Evolutionary conservation across 2,329 filamentous ascomycete species (phyloP).

Genomic region (Colletotrichum sp.): DNA sequence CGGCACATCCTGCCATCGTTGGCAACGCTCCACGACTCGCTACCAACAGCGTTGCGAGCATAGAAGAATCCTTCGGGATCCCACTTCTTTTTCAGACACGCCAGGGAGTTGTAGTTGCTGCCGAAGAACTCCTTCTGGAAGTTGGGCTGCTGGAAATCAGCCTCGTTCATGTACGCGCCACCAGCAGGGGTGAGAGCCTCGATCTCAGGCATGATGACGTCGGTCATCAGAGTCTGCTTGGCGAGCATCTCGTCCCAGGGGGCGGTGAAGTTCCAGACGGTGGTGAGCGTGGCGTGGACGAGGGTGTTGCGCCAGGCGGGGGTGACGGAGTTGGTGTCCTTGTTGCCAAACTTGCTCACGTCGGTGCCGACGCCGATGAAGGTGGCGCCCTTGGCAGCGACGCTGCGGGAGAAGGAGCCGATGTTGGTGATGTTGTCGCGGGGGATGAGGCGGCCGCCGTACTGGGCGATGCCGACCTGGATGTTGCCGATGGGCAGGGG

Average conservation of each 20-base stretch:
- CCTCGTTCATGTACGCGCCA: slow-evolving; percentile 58
- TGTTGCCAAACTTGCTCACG: slow-evolving; percentile 28
- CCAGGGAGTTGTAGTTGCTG: slow-evolving; percentile 45
- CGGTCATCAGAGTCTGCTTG: slow-evolving; percentile 28
- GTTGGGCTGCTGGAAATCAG: slow-evolving; percentile 51
- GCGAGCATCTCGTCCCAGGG: slow-evolving; percentile 33
- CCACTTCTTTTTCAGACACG: slow-evolving; percentile 53
- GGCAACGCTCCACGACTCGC: slow-evolving; percentile 49
- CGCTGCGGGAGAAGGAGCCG: slow-evolving; percentile 18
- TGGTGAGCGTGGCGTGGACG: slow-evolving; percentile 31
- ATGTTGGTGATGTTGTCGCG: slow-evolving; percentile 23
- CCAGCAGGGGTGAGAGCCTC: slow-evolving; percentile 37
- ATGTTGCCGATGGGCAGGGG: slow-evolving; percentile 44
- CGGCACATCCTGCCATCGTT: slow-evolving; percentile 23
- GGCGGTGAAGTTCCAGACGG: slow-evolving; percentile 30
- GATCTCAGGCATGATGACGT: slow-evolving; percentile 19
- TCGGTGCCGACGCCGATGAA: slow-evolving; percentile 33
- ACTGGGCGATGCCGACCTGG: slow-evolving; percentile 50
- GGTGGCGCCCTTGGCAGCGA: slow-evolving; percentile 24
- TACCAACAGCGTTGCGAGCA: slow-evolving; percentile 52
- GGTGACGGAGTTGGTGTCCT: slow-evolving; percentile 38
- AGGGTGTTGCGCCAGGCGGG: slow-evolving; percentile 47
- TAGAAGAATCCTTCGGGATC: slow-evolving; percentile 53
- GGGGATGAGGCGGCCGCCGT: slow-evolving; percentile 27
- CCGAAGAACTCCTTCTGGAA: slow-evolving; percentile 54